Evolutionary conservation across 176 grass and related monocot genomes (phyloP), one percentile per base, ranked within the genome.

Genomic region (Aegilops sharonensis): DNA sequence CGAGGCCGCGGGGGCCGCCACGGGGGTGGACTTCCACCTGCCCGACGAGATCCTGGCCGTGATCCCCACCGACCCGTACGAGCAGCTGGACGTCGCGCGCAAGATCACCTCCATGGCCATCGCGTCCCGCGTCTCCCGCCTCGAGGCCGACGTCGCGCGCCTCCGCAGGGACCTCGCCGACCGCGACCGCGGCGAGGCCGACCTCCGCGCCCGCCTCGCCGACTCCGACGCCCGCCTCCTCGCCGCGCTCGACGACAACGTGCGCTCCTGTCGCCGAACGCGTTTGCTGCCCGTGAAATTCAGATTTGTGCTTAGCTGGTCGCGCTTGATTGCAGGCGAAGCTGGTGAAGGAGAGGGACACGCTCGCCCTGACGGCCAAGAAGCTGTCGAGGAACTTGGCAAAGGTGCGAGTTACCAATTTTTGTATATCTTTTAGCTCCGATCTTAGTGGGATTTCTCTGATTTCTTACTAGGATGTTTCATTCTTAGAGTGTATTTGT

Each of bases 91-190:
- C 82, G 59, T 99, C 47, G 97, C 97, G 42, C 88, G 94, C 70
- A 95, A 95, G 94, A 99, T 99, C 92, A 96, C 97, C 43, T 96
- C 97, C 83, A 92, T 99, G 97, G 97, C 97, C 79, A 91, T 99
- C 79, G 50, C 90, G 50, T 99, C 94, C 40, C 97, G 94, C 75
- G 94, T 99, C 75, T 91, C 90, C 75, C 80, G 79, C 32, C 90
- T 99, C 29, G 97, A 99, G 84, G 91, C 79, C 9, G 97, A 96
- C 75, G 85, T 88, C 18, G 88, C 70, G 20, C 89, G 85, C 65
- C 88, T 99, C 77, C 83, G 90, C 59, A 80, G 90, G 3, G 87
- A 93, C 85, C 81, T 99, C 85, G 82, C 85, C n/a, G 94, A 96
- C 68, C 90, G 91, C 20, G 93, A 91, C 60, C 84, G 47, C 72